Evolutionary conservation across 169 alveolate genomes (phyloP).

Genomic region (Cryptosporidium felis): DNA sequence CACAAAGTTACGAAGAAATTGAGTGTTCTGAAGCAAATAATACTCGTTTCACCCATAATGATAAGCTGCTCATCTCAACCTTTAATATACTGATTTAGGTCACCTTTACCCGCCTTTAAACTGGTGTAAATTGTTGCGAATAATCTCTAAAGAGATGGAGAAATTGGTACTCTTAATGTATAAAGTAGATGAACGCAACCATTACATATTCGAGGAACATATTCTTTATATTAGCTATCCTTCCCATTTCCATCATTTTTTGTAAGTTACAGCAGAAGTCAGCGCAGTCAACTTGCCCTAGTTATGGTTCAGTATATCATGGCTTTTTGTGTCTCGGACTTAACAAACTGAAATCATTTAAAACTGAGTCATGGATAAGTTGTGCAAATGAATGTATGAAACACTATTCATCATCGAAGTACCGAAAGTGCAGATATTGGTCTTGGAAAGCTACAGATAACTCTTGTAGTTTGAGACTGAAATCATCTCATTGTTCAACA

Average conservation of each 20-base stretch:
- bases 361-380: slow-evolving; percentile 54
- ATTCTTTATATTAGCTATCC: background rate
- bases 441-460: slow-evolving; percentile 65
- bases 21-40: background rate
- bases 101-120: no score
- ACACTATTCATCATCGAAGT: background rate
- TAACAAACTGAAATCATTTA: slow-evolving; percentile 29
- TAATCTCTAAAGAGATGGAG: no score
- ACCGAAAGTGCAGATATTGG: slow-evolving; percentile 58
- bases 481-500: slow-evolving; percentile 13
- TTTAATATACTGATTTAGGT: background rate
- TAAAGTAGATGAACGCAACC: no score
- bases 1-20: background rate
- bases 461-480: slow-evolving; percentile 16
- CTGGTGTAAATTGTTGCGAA: no score
- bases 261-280: background rate
- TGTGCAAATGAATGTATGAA: slow-evolving; percentile 65
- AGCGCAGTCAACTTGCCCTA: slow-evolving; percentile 11
- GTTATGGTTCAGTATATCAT: slow-evolving; percentile 44
- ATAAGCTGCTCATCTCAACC: background rate
- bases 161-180: no score
- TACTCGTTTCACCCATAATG: background rate
- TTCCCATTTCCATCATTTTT: background rate
- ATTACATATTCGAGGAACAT: no score
- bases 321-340: slow-evolving; percentile 61